These are phyloP conservation scores for Debaryomyces hansenii DNA, from an alignment of 805 yeast species.

Conservation along the genomic window DNA sequence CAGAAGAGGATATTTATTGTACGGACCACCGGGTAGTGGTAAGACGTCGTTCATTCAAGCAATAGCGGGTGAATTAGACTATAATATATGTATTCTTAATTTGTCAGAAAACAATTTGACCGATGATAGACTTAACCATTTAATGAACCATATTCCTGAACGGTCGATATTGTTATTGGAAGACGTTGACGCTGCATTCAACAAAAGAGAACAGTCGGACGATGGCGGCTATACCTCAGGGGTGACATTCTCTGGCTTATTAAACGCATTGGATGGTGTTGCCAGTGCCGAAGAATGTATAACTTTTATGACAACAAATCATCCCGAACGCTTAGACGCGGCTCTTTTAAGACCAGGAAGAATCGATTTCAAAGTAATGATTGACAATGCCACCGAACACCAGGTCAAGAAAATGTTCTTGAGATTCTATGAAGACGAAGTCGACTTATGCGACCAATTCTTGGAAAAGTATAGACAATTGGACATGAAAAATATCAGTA, in stretches of 20 bases:
- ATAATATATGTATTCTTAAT: constrained; percentile 90
- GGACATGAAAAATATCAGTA: constrained; percentile 58
- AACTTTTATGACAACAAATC: constrained; percentile 98
- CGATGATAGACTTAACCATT: constrained; percentile 89
- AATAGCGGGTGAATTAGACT: constrained; percentile 92
- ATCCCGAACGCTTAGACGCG: constrained; percentile 90
- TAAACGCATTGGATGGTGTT: constrained; percentile 95
- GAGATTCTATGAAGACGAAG: constrained; percentile 74
- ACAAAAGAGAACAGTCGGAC: constrained; percentile 68
- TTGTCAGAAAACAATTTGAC: constrained; percentile 88
- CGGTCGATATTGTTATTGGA: constrained; percentile 82
- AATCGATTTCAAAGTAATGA: constrained; percentile 77
- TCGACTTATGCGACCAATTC: constrained; percentile 53
- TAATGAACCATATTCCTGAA: constrained; percentile 95
- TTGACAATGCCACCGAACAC: constrained; percentile 82
- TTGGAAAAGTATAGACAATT: constrained; percentile 46
- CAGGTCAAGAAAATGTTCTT: constrained; percentile 84
- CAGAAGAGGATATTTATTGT: constrained; percentile 87
- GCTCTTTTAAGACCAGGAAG: constrained; percentile 95
- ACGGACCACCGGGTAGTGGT: constrained; percentile 98
- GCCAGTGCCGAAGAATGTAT: constrained; percentile 96
- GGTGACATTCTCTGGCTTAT: constrained; percentile 90
- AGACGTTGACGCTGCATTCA: constrained; percentile 96
- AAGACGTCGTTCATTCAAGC: constrained; percentile 96
- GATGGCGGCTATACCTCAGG: constrained; percentile 83